Evolutionary conservation across 805 yeast genomes (phyloP).

Genomic region (Diddensiella transvaalensis): DNA sequence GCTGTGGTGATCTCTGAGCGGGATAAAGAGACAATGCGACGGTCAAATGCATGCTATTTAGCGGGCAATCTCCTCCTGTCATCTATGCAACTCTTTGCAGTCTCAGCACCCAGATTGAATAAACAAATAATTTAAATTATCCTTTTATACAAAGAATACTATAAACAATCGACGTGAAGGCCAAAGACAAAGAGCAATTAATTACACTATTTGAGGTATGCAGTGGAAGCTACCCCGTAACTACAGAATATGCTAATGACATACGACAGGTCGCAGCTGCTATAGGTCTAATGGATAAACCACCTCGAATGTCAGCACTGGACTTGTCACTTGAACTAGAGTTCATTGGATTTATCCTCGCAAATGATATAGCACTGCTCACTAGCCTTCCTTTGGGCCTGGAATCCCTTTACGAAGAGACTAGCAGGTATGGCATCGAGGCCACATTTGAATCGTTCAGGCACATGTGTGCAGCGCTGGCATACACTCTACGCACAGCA

Average conservation of each 20-base stretch:
- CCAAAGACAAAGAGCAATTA: too few relatives aligned
- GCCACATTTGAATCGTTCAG: slow-evolving; percentile 1
- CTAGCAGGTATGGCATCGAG: slow-evolving; percentile 3
- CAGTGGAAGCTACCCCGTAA: too few relatives aligned
- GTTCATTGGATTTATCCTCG: slow-evolving; percentile 11
- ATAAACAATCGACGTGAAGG: too few relatives aligned
- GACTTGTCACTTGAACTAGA: slow-evolving; percentile 6
- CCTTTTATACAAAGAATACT: too few relatives aligned
- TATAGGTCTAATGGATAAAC: background rate
- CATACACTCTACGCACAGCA: slow-evolving; percentile 3
- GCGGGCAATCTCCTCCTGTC: too few relatives aligned
- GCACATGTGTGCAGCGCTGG: background rate
- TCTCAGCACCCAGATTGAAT: too few relatives aligned
- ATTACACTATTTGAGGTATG: too few relatives aligned
- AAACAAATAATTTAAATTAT: too few relatives aligned
- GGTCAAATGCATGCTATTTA: too few relatives aligned
- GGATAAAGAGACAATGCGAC: too few relatives aligned
- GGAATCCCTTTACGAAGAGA: background rate
- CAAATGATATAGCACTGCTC: background rate
- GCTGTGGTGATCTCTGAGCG: too few relatives aligned
- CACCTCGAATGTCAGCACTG: background rate
- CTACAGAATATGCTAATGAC: background rate
- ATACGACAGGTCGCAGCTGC: background rate
- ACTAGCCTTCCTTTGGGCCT: slow-evolving; percentile 8
- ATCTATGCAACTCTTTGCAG: too few relatives aligned